Conservation (phyloP, 139 green algal genomes). For the Auxenochlorella pyrenoidosa region DNA sequence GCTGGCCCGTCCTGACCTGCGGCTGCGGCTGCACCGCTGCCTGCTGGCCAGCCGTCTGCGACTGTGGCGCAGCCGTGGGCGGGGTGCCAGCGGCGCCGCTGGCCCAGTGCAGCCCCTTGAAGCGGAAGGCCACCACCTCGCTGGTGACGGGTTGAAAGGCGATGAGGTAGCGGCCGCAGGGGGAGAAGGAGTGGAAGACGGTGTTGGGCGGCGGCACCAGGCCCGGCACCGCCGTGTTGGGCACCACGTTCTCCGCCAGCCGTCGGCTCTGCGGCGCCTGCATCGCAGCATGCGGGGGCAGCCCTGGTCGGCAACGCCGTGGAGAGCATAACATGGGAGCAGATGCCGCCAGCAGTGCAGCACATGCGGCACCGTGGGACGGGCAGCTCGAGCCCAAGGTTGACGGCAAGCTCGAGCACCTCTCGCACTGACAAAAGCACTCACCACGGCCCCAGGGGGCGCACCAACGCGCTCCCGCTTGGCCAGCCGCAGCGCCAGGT, state of each 20-base stretch:
- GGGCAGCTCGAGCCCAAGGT: background rate
- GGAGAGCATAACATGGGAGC: background rate
- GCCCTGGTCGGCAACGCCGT: background rate
- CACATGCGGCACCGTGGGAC: background rate
- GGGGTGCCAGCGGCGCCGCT: background rate
- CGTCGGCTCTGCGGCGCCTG: conserved; percentile 35
- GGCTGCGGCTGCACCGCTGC: background rate
- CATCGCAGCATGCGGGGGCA: background rate
- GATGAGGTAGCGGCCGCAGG: conserved; percentile 42
- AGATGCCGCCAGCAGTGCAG: background rate
- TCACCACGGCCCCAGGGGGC: conserved; percentile 34
- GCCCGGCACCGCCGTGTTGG: conserved; percentile 15
- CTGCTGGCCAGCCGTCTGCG: background rate
- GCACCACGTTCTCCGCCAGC: conserved; percentile 46
- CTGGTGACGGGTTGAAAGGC: conserved; percentile 29
- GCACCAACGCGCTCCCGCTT: background rate
- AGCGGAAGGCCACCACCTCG: conserved; percentile 37
- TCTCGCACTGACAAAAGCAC: background rate
- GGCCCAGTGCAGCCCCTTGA: conserved; percentile 27
- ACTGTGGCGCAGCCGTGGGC: background rate
- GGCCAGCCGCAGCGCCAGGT: conserved; percentile 18
- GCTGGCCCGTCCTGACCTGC: background rate
- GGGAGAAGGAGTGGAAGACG: conserved; percentile 37
- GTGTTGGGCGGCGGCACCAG: conserved; percentile 19
- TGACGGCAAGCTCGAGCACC: background rate